Evolutionary conservation across 192 early-diverging fungal species (phyloP).

Genomic region (Spizellomyces punctatus): DNA sequence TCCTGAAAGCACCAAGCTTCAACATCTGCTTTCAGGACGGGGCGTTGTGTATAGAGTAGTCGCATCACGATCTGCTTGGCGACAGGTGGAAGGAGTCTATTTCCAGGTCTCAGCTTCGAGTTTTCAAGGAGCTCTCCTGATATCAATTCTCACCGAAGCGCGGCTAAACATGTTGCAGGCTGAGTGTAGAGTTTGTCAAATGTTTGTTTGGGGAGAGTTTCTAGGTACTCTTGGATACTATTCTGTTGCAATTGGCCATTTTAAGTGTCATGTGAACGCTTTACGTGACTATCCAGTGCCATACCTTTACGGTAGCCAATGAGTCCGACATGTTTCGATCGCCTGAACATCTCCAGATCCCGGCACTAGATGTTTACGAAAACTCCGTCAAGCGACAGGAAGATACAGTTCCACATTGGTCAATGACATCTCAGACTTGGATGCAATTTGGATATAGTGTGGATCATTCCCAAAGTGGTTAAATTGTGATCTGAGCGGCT

Average conservation of each 20-base stretch:
- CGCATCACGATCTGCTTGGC: constrained; percentile 90
- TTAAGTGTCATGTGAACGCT: background rate
- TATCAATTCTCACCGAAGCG: constrained; percentile 66
- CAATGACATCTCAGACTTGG: no score
- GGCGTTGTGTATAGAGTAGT: constrained; percentile 72
- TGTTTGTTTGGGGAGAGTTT: constrained; percentile 68
- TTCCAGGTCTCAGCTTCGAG: background rate
- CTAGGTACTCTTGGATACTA: constrained; percentile 35
- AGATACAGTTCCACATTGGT: no score
- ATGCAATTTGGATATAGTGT: no score
- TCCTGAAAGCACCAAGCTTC: constrained; percentile 55
- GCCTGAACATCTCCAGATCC: no score
- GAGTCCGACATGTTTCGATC: background rate
- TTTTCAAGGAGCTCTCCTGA: background rate
- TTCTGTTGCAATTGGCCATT: constrained; percentile 2
- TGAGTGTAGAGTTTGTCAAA: constrained; percentile 81
- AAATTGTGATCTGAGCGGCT: no score
- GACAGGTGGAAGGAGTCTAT: constrained; percentile 75
- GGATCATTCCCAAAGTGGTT: no score
- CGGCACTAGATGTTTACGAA: no score
- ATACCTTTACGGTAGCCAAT: background rate
- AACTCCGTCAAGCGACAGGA: no score
- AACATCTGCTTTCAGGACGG: constrained; percentile 66
- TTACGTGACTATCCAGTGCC: background rate
- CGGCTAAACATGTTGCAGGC: constrained; percentile 91